These are phyloP conservation scores for Blastomyces percursus DNA, from an alignment of 2,329 filamentous ascomycete genomes.

Conservation along the genomic window DNA sequence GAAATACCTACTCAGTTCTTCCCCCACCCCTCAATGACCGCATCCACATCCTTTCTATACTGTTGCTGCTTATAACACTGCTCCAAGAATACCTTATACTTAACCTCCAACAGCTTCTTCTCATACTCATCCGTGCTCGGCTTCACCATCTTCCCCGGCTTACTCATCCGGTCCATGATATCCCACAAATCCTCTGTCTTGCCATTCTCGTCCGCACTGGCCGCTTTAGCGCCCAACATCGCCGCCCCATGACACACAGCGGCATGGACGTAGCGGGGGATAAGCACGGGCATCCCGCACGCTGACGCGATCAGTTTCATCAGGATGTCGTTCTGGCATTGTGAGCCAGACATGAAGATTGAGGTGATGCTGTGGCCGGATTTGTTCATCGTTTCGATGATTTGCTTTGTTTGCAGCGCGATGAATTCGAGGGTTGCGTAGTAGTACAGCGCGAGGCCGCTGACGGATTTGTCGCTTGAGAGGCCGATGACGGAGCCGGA, in stretches of 20 bases:
- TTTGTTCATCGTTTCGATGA: slow-evolving; percentile 86
- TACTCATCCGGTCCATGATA: slow-evolving; percentile 97
- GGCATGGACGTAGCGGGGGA: slow-evolving; percentile 86
- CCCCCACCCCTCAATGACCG: slow-evolving; percentile 39
- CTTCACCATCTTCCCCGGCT: slow-evolving; percentile 73
- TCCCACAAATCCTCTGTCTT: slow-evolving; percentile 82
- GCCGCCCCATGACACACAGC: slow-evolving; percentile 96
- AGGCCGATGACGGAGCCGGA: slow-evolving; percentile 79
- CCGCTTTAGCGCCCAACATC: slow-evolving; percentile 97
- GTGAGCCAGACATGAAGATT: slow-evolving; percentile 98
- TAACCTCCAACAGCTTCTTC: slow-evolving; percentile 69
- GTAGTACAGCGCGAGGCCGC: slow-evolving; percentile 82
- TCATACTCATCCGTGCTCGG: slow-evolving; percentile 61
- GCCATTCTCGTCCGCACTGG: slow-evolving; percentile 63
- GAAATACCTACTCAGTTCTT: background rate
- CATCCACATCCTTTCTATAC: slow-evolving; percentile 70
- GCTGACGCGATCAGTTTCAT: slow-evolving; percentile 86
- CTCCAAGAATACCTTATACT: slow-evolving; percentile 93
- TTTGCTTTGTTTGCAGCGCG: slow-evolving; percentile 90
- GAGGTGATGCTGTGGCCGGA: slow-evolving; percentile 77
- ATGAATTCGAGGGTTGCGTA: slow-evolving; percentile 98
- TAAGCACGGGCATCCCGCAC: slow-evolving; percentile 84
- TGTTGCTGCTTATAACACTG: slow-evolving; percentile 76
- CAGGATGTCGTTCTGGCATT: slow-evolving; percentile 89
- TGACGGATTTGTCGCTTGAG: slow-evolving; percentile 72